Percentiles rank a stretch among this genome's conserved stretches.
phyloP scores from a whole-genome alignment of 1,284 basidiomycete genomes.

The Rhodotorula sp. region DNA sequence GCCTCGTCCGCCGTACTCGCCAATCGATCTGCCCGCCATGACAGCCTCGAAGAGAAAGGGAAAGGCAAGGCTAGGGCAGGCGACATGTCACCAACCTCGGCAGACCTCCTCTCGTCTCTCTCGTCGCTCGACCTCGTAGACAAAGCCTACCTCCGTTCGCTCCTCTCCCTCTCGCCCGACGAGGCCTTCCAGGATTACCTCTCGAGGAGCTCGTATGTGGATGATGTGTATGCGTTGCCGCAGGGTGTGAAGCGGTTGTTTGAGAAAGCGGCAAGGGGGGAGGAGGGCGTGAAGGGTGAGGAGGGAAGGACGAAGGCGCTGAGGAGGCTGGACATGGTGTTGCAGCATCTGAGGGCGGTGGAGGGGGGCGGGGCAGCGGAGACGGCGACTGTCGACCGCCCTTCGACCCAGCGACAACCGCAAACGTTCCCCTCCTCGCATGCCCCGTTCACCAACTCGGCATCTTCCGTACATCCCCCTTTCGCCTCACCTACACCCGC shows the following conservation, averaged over 20 bases:
- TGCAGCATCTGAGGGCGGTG: conserved; percentile 22
- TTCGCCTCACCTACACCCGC: not conserved
- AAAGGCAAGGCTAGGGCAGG: conserved; percentile 19
- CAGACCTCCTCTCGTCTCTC: conserved; percentile 23
- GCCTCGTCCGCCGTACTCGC: not conserved
- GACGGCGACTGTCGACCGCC: not conserved
- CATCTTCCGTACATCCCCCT: not conserved
- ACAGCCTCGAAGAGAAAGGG: too few species aligned
- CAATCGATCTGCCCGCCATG: not conserved
- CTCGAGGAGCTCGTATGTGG: conserved; percentile 13
- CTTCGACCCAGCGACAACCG: not conserved
- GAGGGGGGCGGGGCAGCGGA: not conserved
- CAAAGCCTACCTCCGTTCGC: conserved; percentile 22
- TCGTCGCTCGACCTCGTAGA: conserved; percentile 30
- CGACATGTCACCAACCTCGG: conserved; percentile 23
- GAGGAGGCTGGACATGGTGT: conserved; percentile 28
- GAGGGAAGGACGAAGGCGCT: conserved; percentile 27
- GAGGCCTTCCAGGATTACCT: conserved; percentile 26
- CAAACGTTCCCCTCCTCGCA: not conserved
- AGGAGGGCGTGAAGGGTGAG: not conserved
- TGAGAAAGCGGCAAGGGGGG: conserved; percentile 6
- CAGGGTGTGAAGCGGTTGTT: conserved; percentile 13
- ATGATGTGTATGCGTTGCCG: conserved; percentile 34
- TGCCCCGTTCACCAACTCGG: not conserved
- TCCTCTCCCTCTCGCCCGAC: conserved; percentile 27